These are phyloP conservation scores for Petasospora fabianii DNA, from an alignment of 1,139 yeast species.

Conservation along the genomic window DNA sequence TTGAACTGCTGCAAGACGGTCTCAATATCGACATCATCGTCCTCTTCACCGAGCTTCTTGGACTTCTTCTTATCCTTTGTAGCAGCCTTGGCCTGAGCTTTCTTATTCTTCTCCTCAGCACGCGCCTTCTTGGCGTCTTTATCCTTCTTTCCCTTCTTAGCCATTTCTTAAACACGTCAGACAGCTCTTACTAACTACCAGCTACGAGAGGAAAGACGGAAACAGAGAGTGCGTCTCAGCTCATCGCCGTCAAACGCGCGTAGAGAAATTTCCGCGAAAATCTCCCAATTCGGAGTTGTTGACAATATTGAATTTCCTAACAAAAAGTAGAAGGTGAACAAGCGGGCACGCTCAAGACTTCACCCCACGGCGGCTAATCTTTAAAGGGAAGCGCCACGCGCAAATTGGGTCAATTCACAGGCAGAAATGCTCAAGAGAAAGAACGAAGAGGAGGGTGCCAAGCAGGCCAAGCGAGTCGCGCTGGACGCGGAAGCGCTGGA, in stretches of 20 bases:
- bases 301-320: not conserved
- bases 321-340: not conserved
- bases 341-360: too few relatives aligned
- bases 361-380: not conserved
- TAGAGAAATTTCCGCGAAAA: too few relatives aligned
- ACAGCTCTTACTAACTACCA: too few relatives aligned
- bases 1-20: conserved; percentile 76
- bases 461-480: conserved; percentile 57
- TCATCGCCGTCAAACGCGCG: not conserved
- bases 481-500: conserved; percentile 53
- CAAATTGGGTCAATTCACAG: too few relatives aligned
- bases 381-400: not conserved
- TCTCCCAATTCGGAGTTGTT: not conserved
- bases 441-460: conserved; percentile 44
- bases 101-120: conserved; percentile 77
- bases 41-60: conserved; percentile 63
- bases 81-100: conserved; percentile 71
- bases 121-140: conserved; percentile 92
- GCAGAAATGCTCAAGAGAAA: conserved; percentile 55
- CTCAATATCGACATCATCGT: conserved; percentile 87
- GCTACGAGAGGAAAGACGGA: too few relatives aligned
- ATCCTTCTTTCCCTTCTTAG: conserved; percentile 70
- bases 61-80: conserved; percentile 69
- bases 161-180: conserved; percentile 55
- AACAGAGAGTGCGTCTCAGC: not conserved